These are phyloP conservation scores for Leavenworthia alabamica DNA, from an alignment of 345 rosid species.

Conservation along the genomic window DNA sequence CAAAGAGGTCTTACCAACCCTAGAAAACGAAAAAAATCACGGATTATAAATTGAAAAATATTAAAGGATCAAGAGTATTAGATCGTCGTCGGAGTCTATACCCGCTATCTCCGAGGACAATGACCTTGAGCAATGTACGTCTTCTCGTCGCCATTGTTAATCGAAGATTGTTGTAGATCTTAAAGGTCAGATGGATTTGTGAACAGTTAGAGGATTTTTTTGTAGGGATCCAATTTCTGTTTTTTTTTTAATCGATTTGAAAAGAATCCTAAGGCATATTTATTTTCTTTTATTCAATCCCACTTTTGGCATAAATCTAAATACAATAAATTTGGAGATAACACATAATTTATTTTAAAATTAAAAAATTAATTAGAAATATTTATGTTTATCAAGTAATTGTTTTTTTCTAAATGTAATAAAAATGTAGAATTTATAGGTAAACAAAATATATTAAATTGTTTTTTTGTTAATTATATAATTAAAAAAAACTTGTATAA, in stretches of 20 bases:
- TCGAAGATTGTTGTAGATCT: constrained; percentile 1
- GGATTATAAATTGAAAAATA: constrained; percentile 18
- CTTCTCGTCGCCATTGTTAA: constrained; percentile 68
- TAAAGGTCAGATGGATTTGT: background rate
- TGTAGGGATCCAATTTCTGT: constrained; percentile 8
- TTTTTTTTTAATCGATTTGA: background rate
- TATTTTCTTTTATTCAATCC: too few species aligned
- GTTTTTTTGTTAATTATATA: too few species aligned
- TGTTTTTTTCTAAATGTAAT: too few species aligned
- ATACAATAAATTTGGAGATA: too few species aligned
- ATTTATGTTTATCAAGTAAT: too few species aligned
- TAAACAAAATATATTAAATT: too few species aligned
- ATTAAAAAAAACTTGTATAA: too few species aligned
- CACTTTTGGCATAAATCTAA: too few species aligned
- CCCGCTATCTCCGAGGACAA: constrained; percentile 99
- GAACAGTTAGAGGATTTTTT: background rate
- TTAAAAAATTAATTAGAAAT: too few species aligned
- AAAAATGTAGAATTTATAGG: too few species aligned
- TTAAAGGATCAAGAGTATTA: background rate
- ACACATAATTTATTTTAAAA: too few species aligned
- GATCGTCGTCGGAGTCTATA: constrained; percentile 15
- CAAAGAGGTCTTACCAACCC: constrained; percentile 99
- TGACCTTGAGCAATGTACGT: constrained; percentile 96
- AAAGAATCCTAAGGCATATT: too few species aligned
- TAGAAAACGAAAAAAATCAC: constrained; percentile 24